phyloP scores from a whole-genome alignment of 1,139 yeast species.

The Scheffersomyces segobiensis region DNA sequence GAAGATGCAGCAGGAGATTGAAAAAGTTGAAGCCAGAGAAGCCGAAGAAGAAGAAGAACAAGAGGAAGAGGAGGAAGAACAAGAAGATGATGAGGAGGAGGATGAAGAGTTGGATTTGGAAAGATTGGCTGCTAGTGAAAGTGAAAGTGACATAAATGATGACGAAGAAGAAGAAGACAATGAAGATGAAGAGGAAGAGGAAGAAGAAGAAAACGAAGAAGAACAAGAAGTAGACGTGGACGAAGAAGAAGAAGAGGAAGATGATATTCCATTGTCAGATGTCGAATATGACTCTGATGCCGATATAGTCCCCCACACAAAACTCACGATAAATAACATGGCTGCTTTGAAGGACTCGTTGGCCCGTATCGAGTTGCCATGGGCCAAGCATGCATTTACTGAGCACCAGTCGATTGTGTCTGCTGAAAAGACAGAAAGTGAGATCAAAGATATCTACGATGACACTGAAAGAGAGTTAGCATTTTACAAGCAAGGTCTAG shows the following conservation, averaged over 20 bases:
- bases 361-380: slow-evolving; percentile 68
- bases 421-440: slow-evolving; percentile 56
- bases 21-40: slow-evolving; percentile 5
- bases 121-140: slow-evolving; percentile 55
- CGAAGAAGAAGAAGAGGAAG: slow-evolving; percentile 49
- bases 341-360: slow-evolving; percentile 70
- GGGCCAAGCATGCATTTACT: slow-evolving; percentile 69
- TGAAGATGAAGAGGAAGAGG: slow-evolving; percentile 45
- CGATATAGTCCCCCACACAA: slow-evolving; percentile 86
- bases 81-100: slow-evolving; percentile 26
- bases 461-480: slow-evolving; percentile 76
- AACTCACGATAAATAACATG: slow-evolving; percentile 73
- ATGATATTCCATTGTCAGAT: slow-evolving; percentile 74
- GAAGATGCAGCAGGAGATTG: slow-evolving; percentile 35
- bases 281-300: slow-evolving; percentile 85
- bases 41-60: slow-evolving; percentile 22
- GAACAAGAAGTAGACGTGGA: slow-evolving; percentile 41
- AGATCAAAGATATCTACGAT: slow-evolving; percentile 86
- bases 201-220: slow-evolving; percentile 45
- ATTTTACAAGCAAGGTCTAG: slow-evolving; percentile 83
- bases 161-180: slow-evolving; percentile 42
- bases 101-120: slow-evolving; percentile 50
- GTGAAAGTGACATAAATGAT: slow-evolving; percentile 42
- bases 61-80: slow-evolving; percentile 26
- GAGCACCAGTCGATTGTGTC: slow-evolving; percentile 82